A percentile compares a stretch with the other conserved stretches of the same genome.
phyloP scores from a whole-genome alignment of 2,329 filamentous ascomycete genomes.

The Trichoderma asperellum region DNA sequence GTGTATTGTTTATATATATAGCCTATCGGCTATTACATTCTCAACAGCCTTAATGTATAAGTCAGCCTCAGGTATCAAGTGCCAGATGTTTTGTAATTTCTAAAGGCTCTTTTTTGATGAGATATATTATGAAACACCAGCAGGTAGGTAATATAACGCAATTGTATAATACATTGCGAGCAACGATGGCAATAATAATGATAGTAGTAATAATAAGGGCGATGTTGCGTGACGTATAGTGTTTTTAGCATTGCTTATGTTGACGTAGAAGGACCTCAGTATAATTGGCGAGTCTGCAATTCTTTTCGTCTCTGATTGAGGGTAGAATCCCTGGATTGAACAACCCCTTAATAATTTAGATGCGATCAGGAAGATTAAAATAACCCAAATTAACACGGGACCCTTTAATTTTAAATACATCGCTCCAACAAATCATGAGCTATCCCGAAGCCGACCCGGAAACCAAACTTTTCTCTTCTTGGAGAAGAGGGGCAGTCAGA shows the following conservation, averaged over 20 bases:
- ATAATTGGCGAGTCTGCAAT: background rate
- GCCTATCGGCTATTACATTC: slow-evolving; percentile 1
- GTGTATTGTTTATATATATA: background rate
- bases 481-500: background rate
- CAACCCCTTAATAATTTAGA: background rate
- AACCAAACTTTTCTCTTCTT: background rate
- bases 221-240: background rate
- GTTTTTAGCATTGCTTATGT: background rate
- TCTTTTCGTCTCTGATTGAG: background rate
- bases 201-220: background rate
- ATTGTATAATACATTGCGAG: background rate
- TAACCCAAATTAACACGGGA: background rate
- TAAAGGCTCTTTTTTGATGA: background rate
- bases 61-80: background rate
- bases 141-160: background rate
- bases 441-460: background rate
- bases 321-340: background rate
- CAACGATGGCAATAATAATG: background rate
- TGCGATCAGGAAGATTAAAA: background rate
- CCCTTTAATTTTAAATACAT: background rate
- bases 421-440: background rate
- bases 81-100: background rate
- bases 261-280: background rate
- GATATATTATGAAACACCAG: background rate
- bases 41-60: background rate